Evolutionary conservation across 2,329 filamentous ascomycete genomes (phyloP).

Genomic region (Pestalotiopsis fici): DNA sequence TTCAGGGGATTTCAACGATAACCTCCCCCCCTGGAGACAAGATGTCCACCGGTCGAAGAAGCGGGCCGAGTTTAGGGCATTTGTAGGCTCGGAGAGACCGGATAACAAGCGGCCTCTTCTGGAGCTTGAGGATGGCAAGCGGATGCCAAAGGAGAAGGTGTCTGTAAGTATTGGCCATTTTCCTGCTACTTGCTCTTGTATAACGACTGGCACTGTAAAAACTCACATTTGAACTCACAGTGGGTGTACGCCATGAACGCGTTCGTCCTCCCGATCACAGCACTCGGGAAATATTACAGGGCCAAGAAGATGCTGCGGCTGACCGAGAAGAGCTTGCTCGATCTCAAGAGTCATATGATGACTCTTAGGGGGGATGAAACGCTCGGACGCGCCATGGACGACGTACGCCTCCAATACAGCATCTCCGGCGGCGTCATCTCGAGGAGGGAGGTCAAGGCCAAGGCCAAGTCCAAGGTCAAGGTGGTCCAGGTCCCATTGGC

Average conservation of each 20-base stretch:
- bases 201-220: too few species aligned
- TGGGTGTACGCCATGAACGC: conserved; percentile 23
- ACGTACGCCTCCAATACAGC: neutral
- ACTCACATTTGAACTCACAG: conserved; percentile 12
- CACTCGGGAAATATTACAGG: conserved; percentile 21
- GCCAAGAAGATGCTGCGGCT: conserved; percentile 9
- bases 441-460: neutral
- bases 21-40: conserved; percentile 32
- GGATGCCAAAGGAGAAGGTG: conserved; percentile 22
- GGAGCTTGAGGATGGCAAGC: conserved; percentile 19
- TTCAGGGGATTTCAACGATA: conserved; percentile 19
- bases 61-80: conserved; percentile 28
- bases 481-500: too few species aligned
- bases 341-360: conserved; percentile 15
- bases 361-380: neutral
- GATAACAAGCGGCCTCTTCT: conserved; percentile 17
- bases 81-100: conserved; percentile 25
- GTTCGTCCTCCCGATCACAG: conserved; percentile 21
- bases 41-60: conserved; percentile 19
- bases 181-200: neutral
- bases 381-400: neutral
- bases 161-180: neutral
- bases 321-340: conserved; percentile 15
- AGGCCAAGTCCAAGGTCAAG: neutral
- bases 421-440: neutral